These are phyloP conservation scores for Emericellopsis atlantica DNA, from an alignment of 2,329 filamentous ascomycete genomes.

Conservation along the genomic window DNA sequence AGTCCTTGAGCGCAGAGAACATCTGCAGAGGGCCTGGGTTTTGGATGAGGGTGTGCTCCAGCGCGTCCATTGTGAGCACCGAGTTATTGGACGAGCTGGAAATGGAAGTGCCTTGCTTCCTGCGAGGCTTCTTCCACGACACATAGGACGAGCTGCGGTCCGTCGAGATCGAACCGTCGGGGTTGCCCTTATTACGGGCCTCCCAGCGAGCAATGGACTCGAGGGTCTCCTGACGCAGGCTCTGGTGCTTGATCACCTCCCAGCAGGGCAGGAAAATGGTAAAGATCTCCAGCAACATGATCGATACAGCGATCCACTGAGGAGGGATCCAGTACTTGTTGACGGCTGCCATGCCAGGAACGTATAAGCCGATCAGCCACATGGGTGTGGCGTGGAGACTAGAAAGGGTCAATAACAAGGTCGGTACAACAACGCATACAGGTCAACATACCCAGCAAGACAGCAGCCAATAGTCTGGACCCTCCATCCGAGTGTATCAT, in stretches of 20 bases:
- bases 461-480: constrained; percentile 42
- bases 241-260: constrained; percentile 34
- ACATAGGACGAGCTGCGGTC: constrained; percentile 14
- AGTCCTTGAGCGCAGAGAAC: constrained; percentile 53
- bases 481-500: constrained; percentile 53
- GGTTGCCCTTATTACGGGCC: constrained; percentile 17
- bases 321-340: constrained; percentile 46
- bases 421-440: background rate
- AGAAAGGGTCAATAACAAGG: background rate
- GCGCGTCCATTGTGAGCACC: constrained; percentile 42
- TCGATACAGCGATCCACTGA: constrained; percentile 44
- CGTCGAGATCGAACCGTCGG: constrained; percentile 13
- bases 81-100: constrained; percentile 20
- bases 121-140: constrained; percentile 19
- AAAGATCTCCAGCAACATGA: constrained; percentile 47
- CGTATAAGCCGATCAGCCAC: constrained; percentile 50
- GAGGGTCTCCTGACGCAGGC: constrained; percentile 26
- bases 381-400: constrained; percentile 54
- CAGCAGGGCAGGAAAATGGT: constrained; percentile 50
- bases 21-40: constrained; percentile 48
- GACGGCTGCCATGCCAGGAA: constrained; percentile 33
- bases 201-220: constrained; percentile 31
- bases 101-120: constrained; percentile 16
- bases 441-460: constrained; percentile 22
- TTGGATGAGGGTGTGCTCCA: constrained; percentile 46